These are phyloP conservation scores for Hibiscus tridactylites DNA, from an alignment of 345 rosid genomes.

Conservation along the genomic window DNA sequence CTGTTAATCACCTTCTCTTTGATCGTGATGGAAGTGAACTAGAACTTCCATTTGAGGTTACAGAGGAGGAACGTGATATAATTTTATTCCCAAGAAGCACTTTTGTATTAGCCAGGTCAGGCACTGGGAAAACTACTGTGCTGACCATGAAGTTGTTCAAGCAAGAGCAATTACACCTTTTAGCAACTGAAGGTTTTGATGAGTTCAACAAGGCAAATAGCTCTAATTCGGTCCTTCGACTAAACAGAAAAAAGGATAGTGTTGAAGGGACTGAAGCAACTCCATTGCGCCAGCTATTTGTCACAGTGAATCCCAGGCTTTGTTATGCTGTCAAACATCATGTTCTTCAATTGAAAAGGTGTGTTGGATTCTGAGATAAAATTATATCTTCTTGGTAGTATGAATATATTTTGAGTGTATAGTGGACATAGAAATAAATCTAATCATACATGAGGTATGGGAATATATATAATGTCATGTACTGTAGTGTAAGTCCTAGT, in stretches of 20 bases:
- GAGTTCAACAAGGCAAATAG: background rate
- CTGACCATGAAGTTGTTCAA: slow-evolving; percentile 36
- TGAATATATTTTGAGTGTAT: background rate
- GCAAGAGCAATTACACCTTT: slow-evolving; percentile 25
- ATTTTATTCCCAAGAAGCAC: slow-evolving; percentile 32
- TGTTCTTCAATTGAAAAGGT: slow-evolving; percentile 39
- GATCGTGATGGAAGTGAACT: slow-evolving; percentile 26
- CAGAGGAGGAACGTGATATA: slow-evolving; percentile 33
- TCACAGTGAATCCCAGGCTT: slow-evolving; percentile 37
- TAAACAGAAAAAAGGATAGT: background rate
- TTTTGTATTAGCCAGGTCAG: slow-evolving; percentile 49
- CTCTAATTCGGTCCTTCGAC: background rate
- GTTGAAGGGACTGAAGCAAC: slow-evolving; percentile 5
- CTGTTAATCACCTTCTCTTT: slow-evolving; percentile 31
- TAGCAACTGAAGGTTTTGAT: slow-evolving; percentile 19
- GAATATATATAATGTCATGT: no score
- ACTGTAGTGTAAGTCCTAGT: no score
- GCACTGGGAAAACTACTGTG: slow-evolving; percentile 53
- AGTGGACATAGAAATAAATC: background rate
- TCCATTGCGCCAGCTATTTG: slow-evolving; percentile 40
- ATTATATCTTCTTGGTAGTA: background rate
- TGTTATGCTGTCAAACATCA: slow-evolving; percentile 42
- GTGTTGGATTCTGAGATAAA: background rate
- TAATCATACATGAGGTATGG: background rate
- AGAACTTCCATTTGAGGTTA: slow-evolving; percentile 46